Percentiles rank a stretch among this genome's conserved stretches.
Conservation (phyloP, 345 rosid species). For the Eucalyptus melliodora region DNA sequence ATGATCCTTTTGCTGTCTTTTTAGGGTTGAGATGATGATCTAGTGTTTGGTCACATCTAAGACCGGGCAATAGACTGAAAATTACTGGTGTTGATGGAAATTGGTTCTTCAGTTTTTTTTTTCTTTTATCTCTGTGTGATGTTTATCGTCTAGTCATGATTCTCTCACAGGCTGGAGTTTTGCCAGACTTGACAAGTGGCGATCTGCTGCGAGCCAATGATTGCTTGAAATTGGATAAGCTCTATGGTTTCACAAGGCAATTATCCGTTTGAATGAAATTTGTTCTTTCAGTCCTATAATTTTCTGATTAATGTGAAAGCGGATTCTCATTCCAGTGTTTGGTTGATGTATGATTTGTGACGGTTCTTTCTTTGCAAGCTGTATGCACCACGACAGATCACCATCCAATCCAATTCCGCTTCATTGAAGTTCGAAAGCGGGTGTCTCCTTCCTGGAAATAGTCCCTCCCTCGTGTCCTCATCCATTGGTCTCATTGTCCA, state of each 20-base stretch:
- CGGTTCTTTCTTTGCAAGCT: no score
- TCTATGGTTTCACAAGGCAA: no score
- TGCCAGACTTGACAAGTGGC: no score
- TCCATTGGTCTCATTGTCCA: not conserved
- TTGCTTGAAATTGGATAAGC: no score
- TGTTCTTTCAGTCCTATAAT: not conserved
- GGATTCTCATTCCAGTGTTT: not conserved
- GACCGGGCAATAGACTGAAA: not conserved
- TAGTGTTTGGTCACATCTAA: not conserved
- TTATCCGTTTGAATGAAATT: no score
- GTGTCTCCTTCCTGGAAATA: not conserved
- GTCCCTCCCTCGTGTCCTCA: not conserved
- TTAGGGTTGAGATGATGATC: not conserved
- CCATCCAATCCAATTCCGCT: not conserved
- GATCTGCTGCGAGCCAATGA: no score
- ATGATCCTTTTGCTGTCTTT: no score
- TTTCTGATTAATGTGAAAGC: not conserved
- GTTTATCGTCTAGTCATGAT: not conserved
- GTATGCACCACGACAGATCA: no score
- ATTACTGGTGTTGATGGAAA: not conserved
- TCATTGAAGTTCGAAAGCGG: not conserved
- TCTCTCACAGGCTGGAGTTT: no score
- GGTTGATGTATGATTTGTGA: no score
- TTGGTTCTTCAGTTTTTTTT: not conserved
- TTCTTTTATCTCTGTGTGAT: not conserved